A percentile compares a stretch with the other conserved stretches of the same genome.
These are phyloP conservation scores for Patellaria atrata DNA, from an alignment of 495 filamentous ascomycete genomes.

Conservation along the genomic window DNA sequence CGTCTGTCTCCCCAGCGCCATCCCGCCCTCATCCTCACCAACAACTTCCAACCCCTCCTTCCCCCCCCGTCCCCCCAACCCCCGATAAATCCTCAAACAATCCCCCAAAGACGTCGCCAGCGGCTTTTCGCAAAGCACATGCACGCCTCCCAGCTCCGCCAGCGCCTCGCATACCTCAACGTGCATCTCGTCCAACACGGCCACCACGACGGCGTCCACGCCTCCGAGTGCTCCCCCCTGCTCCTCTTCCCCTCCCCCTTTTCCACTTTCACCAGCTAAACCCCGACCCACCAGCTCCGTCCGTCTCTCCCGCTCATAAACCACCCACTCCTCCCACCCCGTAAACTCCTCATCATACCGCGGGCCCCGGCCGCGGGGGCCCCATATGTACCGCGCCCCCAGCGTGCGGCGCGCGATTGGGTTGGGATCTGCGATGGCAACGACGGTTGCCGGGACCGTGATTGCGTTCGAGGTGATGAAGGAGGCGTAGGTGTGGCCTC, in stretches of 20 bases:
- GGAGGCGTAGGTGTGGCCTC: constrained; percentile 59
- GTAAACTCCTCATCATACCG: constrained; percentile 47
- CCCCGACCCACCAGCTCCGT: constrained; percentile 11
- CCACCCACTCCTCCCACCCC: constrained; percentile 60
- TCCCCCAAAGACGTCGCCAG: constrained; percentile 63
- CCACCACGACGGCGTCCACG: constrained; percentile 75
- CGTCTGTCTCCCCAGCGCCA: constrained; percentile 13
- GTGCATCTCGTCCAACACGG: constrained; percentile 80
- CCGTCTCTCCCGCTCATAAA: constrained; percentile 46
- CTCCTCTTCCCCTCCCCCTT: constrained; percentile 12
- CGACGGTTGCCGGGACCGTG: constrained; percentile 12
- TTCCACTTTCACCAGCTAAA: neutral
- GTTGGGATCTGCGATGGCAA: constrained; percentile 71
- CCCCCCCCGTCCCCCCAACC: constrained; percentile 26
- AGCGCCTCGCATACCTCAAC: constrained; percentile 59
- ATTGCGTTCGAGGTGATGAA: constrained; percentile 24
- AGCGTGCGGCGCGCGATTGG: constrained; percentile 58
- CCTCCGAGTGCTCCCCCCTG: constrained; percentile 21
- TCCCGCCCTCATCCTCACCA: constrained; percentile 13
- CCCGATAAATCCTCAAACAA: constrained; percentile 57
- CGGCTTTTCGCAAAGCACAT: constrained; percentile 93
- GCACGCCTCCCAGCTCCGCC: constrained; percentile 42
- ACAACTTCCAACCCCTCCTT: constrained; percentile 18
- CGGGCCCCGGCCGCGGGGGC: constrained; percentile 20
- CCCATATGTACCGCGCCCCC: constrained; percentile 55